Evolutionary conservation across 352 stramenopile genomes (phyloP).

Genomic region (Globisporangium spinosum): DNA sequence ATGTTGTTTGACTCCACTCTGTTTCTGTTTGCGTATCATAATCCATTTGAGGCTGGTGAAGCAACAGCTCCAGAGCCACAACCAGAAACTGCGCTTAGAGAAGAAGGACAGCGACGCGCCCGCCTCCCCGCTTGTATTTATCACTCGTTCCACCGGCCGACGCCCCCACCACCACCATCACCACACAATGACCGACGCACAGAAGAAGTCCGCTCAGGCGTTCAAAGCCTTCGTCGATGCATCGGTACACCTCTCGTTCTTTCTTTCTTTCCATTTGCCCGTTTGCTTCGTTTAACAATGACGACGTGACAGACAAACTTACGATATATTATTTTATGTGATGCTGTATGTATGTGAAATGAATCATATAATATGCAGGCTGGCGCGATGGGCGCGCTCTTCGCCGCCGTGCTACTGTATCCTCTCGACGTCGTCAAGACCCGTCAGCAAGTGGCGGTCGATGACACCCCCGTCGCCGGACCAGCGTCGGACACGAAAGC

Average conservation of each 20-base stretch:
- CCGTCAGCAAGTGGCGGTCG: slow-evolving; percentile 53
- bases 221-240: slow-evolving; percentile 81
- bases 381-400: slow-evolving; percentile 72
- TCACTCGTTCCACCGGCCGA: not conserved
- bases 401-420: slow-evolving; percentile 68
- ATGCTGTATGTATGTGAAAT: slow-evolving; percentile 6
- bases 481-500: slow-evolving; percentile 19
- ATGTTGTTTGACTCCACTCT: slow-evolving; percentile 9
- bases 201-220: slow-evolving; percentile 33
- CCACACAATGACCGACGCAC: slow-evolving; percentile 21
- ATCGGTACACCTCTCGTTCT: slow-evolving; percentile 34
- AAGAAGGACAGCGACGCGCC: not conserved
- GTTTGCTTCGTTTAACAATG: slow-evolving; percentile 5
- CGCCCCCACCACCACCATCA: not conserved
- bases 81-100: not conserved
- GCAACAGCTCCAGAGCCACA: not conserved
- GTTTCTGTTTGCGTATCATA: slow-evolving; percentile 21
- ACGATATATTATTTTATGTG: not conserved
- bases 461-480: slow-evolving; percentile 23
- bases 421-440: slow-evolving; percentile 80
- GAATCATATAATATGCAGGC: slow-evolving; percentile 26
- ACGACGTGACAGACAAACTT: not conserved
- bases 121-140: not conserved
- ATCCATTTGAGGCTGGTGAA: slow-evolving; percentile 7
- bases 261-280: not conserved